Percentiles rank a stretch among this genome's conserved stretches.
phyloP scores from a whole-genome alignment of 495 filamentous ascomycete species.

The Podospora didyma region DNA sequence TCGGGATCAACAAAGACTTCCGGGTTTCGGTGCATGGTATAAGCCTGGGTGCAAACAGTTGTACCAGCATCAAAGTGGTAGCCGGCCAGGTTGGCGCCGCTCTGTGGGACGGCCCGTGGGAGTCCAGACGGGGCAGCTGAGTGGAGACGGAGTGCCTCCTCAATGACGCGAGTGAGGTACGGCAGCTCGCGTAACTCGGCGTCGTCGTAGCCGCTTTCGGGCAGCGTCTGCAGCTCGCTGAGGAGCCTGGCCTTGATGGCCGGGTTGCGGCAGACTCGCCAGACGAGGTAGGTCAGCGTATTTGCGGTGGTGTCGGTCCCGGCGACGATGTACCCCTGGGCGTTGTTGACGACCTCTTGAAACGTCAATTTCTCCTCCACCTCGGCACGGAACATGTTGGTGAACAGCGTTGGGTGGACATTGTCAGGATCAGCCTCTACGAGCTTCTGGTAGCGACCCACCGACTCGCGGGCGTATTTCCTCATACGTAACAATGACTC shows the following conservation, averaged over 20 bases:
- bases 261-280: constrained; percentile 27
- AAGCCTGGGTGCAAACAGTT: constrained; percentile 36
- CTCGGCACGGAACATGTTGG: constrained; percentile 39
- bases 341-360: constrained; percentile 38
- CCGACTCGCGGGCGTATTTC: constrained; percentile 34
- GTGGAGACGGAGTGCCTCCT: constrained; percentile 55
- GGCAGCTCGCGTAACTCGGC: constrained; percentile 33
- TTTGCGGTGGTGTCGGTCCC: constrained; percentile 49
- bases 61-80: constrained; percentile 24
- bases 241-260: constrained; percentile 34
- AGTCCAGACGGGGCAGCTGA: constrained; percentile 44
- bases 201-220: constrained; percentile 34
- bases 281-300: constrained; percentile 40
- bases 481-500: constrained; percentile 2
- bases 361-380: constrained; percentile 33
- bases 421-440: constrained; percentile 34
- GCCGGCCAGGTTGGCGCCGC: constrained; percentile 20
- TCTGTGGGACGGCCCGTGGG: constrained; percentile 27
- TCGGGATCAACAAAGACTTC: constrained; percentile 18
- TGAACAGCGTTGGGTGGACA: constrained; percentile 44
- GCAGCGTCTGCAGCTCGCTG: constrained; percentile 35
- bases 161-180: constrained; percentile 48
- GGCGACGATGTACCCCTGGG: constrained; percentile 43
- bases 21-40: constrained; percentile 35
- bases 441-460: constrained; percentile 38